Evolutionary conservation across 1,284 basidiomycete genomes (phyloP), one percentile per base, ranked within the genome.

Genomic region (Boletus sp.): DNA sequence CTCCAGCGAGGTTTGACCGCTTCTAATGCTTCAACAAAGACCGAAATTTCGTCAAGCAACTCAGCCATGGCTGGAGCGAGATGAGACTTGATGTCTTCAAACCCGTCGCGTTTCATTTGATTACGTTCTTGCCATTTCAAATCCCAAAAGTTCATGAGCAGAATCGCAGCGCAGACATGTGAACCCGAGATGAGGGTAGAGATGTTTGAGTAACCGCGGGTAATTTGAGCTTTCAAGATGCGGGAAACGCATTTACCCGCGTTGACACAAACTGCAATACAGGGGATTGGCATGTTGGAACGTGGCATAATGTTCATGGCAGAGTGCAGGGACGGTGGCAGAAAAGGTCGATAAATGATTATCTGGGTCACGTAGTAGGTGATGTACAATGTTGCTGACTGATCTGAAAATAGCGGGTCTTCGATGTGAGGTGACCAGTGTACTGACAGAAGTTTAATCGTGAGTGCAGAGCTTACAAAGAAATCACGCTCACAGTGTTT

Each of bases 271-370:
- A 84, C 77, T 1, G 77, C 75, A 23, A 86, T 71, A 20, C 83
- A 79, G 4, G 79, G 77, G 46, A 72, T 61, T 34, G 71, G 64
- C 58, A 65, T 63, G 40, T 59, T 59, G 46, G 57, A 52, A 44
- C 59, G 66, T 2, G 57, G 64, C 17, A 49, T 46, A 34, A 57
- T 56, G 46, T 62, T 60, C 29, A 42, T 49, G 23, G 41, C 56
- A 19, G 59, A 56, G 40, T 64, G 49, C 48, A 55, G 52, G 44
- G 56, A 53, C 51, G 72, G 69, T 1, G 77, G 75, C 29, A 90
- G 81, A 65, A 91, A 91, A 0, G 86, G 83, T 10, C 88, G 78
- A 62, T 91, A 84, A 41, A 91, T 77, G 51, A 88, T 72, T 59
- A 91, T 88, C 57, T 78, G 78, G 13, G 76, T 69, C 42, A 84